phyloP scores from a whole-genome alignment of 768 basidiomycete species.

The Leccinum uliginosum region DNA sequence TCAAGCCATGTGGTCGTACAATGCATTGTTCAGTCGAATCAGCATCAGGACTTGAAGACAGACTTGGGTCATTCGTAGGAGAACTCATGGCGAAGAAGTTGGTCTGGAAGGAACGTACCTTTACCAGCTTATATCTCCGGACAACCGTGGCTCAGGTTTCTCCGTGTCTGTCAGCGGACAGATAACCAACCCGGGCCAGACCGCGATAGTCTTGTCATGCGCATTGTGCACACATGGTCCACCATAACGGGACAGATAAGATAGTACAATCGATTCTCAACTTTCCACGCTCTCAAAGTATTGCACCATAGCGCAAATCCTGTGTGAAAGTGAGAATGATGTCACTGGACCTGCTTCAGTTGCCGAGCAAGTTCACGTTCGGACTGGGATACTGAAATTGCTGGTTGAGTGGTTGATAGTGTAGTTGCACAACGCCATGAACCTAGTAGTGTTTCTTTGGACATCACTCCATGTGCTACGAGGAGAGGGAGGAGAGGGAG shows the following conservation, averaged over 20 bases:
- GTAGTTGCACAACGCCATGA: too few relatives aligned
- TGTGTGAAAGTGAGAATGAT: too few relatives aligned
- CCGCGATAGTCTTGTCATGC: background rate
- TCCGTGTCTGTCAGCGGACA: background rate
- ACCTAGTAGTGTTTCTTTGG: too few relatives aligned
- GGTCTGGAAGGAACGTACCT: background rate
- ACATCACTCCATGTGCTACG: too few relatives aligned
- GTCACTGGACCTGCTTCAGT: too few relatives aligned
- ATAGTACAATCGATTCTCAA: background rate
- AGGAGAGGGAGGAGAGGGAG: too few relatives aligned
- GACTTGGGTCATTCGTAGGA: background rate
- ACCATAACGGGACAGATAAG: background rate
- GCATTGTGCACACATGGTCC: background rate
- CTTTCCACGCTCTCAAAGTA: background rate
- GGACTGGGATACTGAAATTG: too few relatives aligned
- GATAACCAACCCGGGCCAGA: background rate
- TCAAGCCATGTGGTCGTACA: slow-evolving; percentile 34
- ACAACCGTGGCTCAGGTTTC: background rate
- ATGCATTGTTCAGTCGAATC: background rate
- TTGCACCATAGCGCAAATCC: background rate
- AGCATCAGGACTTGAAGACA: background rate
- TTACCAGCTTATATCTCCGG: background rate
- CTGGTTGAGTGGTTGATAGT: too few relatives aligned
- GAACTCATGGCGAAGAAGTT: background rate
- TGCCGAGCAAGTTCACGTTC: too few relatives aligned